These are phyloP conservation scores for Teratosphaeria pseudoeucalypti DNA, from an alignment of 2,329 filamentous ascomycete genomes.

Conservation along the genomic window DNA sequence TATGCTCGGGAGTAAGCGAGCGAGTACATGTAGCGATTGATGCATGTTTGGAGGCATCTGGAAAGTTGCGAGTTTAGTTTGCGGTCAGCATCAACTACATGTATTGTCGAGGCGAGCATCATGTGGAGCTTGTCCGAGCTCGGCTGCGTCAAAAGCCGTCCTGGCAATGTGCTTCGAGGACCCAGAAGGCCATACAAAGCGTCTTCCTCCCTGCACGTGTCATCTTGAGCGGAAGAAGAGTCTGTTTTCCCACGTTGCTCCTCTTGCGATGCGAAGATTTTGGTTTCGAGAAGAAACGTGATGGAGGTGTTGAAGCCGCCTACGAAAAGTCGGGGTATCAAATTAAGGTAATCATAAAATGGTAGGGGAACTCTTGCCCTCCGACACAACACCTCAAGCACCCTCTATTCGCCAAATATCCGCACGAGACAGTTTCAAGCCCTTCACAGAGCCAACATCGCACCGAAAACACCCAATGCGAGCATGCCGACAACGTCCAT, in stretches of 20 bases:
- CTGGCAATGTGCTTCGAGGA: neutral
- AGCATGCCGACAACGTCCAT: constrained; percentile 16
- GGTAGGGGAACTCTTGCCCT: neutral
- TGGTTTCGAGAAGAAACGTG: neutral
- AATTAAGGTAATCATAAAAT: neutral
- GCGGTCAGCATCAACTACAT: neutral
- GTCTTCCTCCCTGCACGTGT: neutral
- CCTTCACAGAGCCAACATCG: constrained; percentile 14
- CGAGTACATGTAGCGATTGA: neutral
- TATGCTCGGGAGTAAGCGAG: neutral
- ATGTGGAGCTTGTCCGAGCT: neutral
- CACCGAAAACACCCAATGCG: constrained; percentile 16
- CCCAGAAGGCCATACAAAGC: neutral
- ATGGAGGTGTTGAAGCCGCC: neutral
- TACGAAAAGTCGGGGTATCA: neutral
- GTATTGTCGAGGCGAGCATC: neutral
- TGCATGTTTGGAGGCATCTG: neutral
- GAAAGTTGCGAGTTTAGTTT: neutral
- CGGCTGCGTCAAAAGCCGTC: neutral
- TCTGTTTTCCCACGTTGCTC: neutral
- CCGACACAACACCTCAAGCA: neutral
- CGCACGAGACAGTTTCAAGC: neutral
- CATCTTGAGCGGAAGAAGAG: neutral
- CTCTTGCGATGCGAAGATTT: neutral
- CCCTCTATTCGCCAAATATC: neutral